Conservation (phyloP, 257 asterid species). For the Thymus mandschuricus region DNA sequence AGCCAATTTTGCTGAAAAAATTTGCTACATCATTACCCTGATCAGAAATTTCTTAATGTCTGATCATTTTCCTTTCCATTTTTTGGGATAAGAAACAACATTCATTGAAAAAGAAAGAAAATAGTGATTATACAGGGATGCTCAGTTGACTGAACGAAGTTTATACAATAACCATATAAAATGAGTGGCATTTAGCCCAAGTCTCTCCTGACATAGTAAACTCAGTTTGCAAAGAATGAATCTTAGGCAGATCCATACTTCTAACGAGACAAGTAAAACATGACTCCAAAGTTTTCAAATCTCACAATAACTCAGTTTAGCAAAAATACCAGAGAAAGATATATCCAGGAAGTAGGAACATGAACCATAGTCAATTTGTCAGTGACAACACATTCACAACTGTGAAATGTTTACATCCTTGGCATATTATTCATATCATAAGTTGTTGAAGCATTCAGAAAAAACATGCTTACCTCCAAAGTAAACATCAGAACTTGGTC, state of each 20-base stretch:
- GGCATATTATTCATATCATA: slow-evolving; percentile 13
- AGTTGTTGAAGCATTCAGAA: slow-evolving; percentile 1
- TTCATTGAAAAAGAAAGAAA: neutral
- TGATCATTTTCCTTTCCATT: neutral
- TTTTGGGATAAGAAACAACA: neutral
- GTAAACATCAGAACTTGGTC: slow-evolving; percentile 48
- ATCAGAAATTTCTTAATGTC: slow-evolving; percentile 15
- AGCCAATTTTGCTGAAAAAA: slow-evolving; percentile 27
- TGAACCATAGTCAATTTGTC: neutral
- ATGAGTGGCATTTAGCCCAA: neutral
- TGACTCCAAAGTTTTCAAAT: neutral
- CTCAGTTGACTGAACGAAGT: neutral
- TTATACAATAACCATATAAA: neutral
- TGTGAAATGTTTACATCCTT: slow-evolving; percentile 12
- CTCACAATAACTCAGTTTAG: slow-evolving; percentile 5
- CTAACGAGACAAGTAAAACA: slow-evolving; percentile 20
- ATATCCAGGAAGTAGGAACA: neutral
- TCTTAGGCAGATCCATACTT: slow-evolving; percentile 11
- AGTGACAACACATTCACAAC: neutral
- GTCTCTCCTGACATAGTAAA: neutral
- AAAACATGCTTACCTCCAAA: slow-evolving; percentile 57
- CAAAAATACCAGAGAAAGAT: slow-evolving; percentile 21
- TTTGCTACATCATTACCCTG: slow-evolving; percentile 11
- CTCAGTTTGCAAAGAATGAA: neutral
- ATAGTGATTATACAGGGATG: neutral